A percentile compares a stretch with the other conserved stretches of the same genome.
Evolutionary conservation across 306 rosid species (phyloP).

Genomic region (Astragalus membranaceus): DNA sequence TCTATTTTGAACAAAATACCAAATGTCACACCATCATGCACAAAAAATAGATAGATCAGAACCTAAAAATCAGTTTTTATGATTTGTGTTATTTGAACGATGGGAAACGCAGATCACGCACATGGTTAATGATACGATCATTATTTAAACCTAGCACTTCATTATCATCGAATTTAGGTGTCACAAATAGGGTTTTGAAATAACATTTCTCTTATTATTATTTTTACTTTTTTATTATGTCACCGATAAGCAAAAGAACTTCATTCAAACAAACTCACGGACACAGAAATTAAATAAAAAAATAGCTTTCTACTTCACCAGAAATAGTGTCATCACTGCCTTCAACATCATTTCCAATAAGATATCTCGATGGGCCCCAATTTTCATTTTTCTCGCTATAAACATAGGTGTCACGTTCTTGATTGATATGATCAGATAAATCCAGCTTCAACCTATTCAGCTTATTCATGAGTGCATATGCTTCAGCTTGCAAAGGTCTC

Average conservation of each 20-base stretch:
- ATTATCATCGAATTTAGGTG: too few relatives aligned
- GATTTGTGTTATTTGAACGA: too few relatives aligned
- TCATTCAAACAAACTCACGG: too few relatives aligned
- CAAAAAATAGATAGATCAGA: too few relatives aligned
- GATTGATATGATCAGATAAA: neutral
- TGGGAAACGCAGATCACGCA: too few relatives aligned
- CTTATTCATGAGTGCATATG: neutral
- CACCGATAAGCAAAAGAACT: neutral
- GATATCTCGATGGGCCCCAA: neutral
- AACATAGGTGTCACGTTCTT: neutral
- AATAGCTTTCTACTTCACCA: conserved; percentile 8
- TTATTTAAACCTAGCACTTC: too few relatives aligned
- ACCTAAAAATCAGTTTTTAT: too few relatives aligned
- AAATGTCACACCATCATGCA: too few relatives aligned
- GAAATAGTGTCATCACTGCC: neutral
- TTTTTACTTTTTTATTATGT: neutral
- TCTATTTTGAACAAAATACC: too few relatives aligned
- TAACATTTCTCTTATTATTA: neutral
- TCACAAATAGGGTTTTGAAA: too few relatives aligned
- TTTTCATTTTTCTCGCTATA: neutral
- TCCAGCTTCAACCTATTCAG: neutral
- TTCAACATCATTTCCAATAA: neutral
- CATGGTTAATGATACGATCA: too few relatives aligned
- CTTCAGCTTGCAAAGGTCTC: too few relatives aligned
- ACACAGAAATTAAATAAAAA: neutral